Evolutionary conservation across 371 early-diverging fungal genomes (phyloP).

Genomic region (Mucor sp.): DNA sequence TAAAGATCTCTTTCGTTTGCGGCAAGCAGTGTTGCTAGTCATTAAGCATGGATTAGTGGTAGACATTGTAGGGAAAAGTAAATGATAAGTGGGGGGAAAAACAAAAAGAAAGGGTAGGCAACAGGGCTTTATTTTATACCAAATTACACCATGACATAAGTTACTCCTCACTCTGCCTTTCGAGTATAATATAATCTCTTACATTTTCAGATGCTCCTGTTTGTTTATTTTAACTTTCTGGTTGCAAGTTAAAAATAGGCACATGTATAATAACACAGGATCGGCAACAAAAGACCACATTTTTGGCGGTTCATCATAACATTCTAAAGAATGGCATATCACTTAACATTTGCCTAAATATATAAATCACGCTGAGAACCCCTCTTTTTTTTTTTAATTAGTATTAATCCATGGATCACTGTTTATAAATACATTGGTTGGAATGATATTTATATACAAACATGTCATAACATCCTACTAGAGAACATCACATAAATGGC

Average conservation of each 20-base stretch:
- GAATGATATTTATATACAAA: not conserved
- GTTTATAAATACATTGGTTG: not conserved
- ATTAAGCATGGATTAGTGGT: not conserved
- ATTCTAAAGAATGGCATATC: not conserved
- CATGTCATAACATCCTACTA: not conserved
- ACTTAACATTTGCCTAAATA: not conserved
- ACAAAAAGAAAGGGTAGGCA: not conserved
- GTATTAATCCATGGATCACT: not conserved
- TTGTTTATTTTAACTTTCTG: not conserved
- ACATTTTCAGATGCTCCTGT: not conserved
- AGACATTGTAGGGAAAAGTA: not conserved
- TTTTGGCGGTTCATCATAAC: slow-evolving; percentile 1
- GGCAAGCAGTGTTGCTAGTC: not conserved
- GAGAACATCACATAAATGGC: not conserved
- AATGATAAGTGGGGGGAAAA: not conserved
- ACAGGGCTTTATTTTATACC: not conserved
- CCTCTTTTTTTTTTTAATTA: not conserved
- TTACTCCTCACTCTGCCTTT: not conserved
- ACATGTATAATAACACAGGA: not conserved
- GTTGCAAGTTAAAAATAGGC: not conserved
- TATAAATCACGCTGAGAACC: not conserved
- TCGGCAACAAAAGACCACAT: not conserved
- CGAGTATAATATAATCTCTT: not conserved
- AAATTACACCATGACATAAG: not conserved
- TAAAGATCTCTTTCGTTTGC: slow-evolving; percentile 19